phyloP scores from a whole-genome alignment of 768 basidiomycete genomes.

The Agrocybe praecox region DNA sequence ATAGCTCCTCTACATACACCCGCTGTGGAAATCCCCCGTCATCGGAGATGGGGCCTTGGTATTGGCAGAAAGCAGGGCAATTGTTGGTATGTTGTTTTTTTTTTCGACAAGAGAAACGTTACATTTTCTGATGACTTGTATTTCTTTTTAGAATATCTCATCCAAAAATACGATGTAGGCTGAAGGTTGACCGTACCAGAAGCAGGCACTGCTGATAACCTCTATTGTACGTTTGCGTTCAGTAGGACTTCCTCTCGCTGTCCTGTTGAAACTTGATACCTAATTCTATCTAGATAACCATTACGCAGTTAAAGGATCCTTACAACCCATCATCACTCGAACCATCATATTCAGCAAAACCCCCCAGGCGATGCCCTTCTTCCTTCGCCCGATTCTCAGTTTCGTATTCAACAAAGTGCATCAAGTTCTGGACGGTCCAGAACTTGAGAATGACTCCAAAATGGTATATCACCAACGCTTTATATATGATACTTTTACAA shows the following conservation, averaged over 20 bases:
- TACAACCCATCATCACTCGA: constrained; percentile 41
- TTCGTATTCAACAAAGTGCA: constrained; percentile 27
- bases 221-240: constrained; percentile 31
- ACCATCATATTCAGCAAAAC: constrained; percentile 31
- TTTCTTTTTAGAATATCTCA: constrained; percentile 52
- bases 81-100: too few relatives aligned
- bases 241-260: too few relatives aligned
- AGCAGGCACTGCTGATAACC: constrained; percentile 31
- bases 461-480: too few relatives aligned
- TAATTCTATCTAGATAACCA: constrained; percentile 29
- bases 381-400: constrained; percentile 34
- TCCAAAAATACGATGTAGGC: constrained; percentile 39
- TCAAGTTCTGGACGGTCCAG: constrained; percentile 23
- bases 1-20: too few relatives aligned
- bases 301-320: constrained; percentile 40
- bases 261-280: too few relatives aligned
- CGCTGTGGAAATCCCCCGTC: too few relatives aligned
- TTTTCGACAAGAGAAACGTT: too few relatives aligned
- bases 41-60: too few relatives aligned
- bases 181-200: constrained; percentile 22
- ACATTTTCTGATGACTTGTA: too few relatives aligned
- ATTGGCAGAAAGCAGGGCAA: too few relatives aligned
- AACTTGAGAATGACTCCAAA: constrained; percentile 25
- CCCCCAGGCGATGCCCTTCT: constrained; percentile 31
- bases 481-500: neutral